Conservation (phyloP, 148 eudicot species). For the Salicornia ramosissima region DNA sequence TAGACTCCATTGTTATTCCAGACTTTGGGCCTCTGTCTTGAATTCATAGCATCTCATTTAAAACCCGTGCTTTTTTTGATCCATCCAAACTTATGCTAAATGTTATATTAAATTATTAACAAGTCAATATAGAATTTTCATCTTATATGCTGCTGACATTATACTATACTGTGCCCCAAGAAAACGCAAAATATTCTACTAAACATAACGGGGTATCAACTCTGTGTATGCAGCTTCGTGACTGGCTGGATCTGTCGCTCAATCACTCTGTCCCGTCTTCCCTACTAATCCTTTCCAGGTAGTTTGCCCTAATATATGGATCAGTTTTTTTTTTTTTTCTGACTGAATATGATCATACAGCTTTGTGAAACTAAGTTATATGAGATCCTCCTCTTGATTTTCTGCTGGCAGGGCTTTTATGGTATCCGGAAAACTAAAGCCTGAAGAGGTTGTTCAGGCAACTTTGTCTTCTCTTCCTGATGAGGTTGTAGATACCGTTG, state of each 20-base stretch:
- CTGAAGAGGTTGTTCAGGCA: constrained; percentile 77
- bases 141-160: not conserved
- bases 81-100: not conserved
- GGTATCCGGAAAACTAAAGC: constrained; percentile 66
- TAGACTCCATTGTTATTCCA: no score
- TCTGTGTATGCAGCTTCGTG: constrained; percentile 54
- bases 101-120: not conserved
- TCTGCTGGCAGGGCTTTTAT: constrained; percentile 54
- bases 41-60: not conserved
- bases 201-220: not conserved
- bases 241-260: constrained; percentile 85
- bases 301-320: constrained; percentile 5
- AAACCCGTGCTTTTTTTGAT: not conserved
- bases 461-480: constrained; percentile 88
- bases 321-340: not conserved
- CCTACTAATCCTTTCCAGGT: constrained; percentile 79
- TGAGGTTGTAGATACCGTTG: constrained; percentile 85
- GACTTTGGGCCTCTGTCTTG: not conserved
- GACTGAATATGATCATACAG: not conserved
- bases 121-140: not conserved
- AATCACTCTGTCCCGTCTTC: constrained; percentile 85
- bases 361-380: not conserved
- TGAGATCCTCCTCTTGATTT: not conserved
- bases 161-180: not conserved
- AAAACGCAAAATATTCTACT: not conserved